Conservation (phyloP, 257 asterid species). For the Scutellaria barbata region DNA sequence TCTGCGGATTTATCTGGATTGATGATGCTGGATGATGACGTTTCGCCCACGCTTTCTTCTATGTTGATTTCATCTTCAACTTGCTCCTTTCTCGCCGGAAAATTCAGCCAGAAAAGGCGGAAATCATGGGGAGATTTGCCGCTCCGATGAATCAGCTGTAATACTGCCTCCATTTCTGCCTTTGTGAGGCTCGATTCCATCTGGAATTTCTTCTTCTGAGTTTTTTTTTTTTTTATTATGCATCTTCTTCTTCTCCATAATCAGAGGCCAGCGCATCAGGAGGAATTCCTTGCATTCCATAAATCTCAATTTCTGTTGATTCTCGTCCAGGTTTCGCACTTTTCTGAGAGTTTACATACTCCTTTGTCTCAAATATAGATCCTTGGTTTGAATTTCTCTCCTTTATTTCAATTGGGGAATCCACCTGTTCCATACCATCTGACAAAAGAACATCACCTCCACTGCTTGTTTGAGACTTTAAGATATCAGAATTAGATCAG, state of each 20-base stretch:
- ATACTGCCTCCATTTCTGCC: slow-evolving; percentile 66
- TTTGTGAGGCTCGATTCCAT: slow-evolving; percentile 54
- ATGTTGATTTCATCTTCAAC: background rate
- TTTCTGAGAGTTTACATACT: slow-evolving; percentile 7
- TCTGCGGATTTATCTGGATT: slow-evolving; percentile 17
- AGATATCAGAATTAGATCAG: slow-evolving; percentile 25
- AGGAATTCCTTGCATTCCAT: slow-evolving; percentile 99
- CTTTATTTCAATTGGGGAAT: slow-evolving; percentile 15
- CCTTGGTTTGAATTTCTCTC: slow-evolving; percentile 9
- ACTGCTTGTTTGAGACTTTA: slow-evolving; percentile 5
- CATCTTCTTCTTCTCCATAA: slow-evolving; percentile 88
- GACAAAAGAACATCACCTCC: slow-evolving; percentile 23
- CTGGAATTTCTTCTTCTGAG: slow-evolving; percentile 18
- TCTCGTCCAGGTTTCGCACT: slow-evolving; percentile 95
- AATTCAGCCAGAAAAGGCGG: slow-evolving; percentile 33
- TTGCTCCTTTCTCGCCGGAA: background rate
- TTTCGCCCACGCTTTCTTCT: slow-evolving; percentile 39
- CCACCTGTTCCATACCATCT: slow-evolving; percentile 17
- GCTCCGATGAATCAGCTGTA: slow-evolving; percentile 66
- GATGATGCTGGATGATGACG: slow-evolving; percentile 31
- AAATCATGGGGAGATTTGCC: slow-evolving; percentile 42
- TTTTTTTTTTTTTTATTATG: slow-evolving; percentile 20
- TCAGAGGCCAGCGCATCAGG: slow-evolving; percentile 81
- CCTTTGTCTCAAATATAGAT: slow-evolving; percentile 17
- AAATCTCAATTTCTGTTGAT: slow-evolving; percentile 87